Evolutionary conservation across 352 stramenopile genomes (phyloP), one percentile per base, ranked within the genome.

Genomic region (Phytopythium montanum): DNA sequence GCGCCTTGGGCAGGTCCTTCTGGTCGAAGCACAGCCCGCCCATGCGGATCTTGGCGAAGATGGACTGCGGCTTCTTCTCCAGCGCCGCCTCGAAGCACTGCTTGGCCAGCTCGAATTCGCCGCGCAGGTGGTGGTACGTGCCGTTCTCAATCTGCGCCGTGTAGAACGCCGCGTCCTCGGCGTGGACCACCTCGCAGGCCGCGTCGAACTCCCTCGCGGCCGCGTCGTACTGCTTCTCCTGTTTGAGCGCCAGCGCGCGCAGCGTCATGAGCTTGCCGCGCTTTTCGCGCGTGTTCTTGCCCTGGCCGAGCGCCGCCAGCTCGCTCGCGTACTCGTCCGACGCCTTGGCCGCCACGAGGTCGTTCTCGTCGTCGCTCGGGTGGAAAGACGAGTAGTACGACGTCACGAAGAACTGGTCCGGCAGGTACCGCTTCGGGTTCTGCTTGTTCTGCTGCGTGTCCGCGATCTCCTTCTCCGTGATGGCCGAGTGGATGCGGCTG

Each of bases 321-420:
- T 86, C 70, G 18, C 41, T 54, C 33, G 79, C 81, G 68, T 92
- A 92, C 56, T 81, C 69, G 5, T 76, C 69, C 1, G 72, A 74
- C 12, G 73, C 75, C 62, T 88, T 81, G 19, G 86, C 69, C 0
- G 73, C 76, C 33, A 71, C 60, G 21, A 90, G 39, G 39, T 90
- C 81, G 59, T 78, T 90, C 61, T 92, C 79, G 56, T 90, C 83
- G 67, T 92, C 83, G 59, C 74, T 85, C 36, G 75, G 65, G 64
- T 92, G 83, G 71, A 92, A 92, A 28, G 83, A 92, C n/a, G 80
- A 90, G 68, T 88, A 92, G 71, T 92, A 92, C 53, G 83, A 92
- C 39, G 80, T 90, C 52, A 92, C 83, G 66, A 92, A 92, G 65
- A 90, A 92, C 63, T 88, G 72, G 63, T 90, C 80, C 2, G 83